Percentiles rank a stretch among this genome's conserved stretches.
phyloP scores from a whole-genome alignment of 2,329 filamentous ascomycete species.

The Trichocomaceae sp. region DNA sequence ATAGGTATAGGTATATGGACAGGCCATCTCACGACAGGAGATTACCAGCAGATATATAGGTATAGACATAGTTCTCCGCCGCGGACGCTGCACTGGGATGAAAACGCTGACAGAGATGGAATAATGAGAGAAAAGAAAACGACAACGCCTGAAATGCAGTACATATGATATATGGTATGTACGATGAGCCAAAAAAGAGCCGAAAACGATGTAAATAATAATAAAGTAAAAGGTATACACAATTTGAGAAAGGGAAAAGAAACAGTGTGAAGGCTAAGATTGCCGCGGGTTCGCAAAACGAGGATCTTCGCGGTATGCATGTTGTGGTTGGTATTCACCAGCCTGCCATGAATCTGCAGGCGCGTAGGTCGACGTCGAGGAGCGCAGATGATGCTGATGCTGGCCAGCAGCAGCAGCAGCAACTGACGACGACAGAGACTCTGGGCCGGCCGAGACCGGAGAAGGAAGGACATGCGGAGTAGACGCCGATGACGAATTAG shows the following conservation, averaged over 20 bases:
- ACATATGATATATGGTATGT: background rate
- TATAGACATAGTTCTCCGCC: background rate
- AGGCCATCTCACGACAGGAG: background rate
- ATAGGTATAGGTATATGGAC: background rate
- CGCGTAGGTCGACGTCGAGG: background rate
- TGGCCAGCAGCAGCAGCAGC: conserved; percentile 1
- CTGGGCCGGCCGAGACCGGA: background rate
- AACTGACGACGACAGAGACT: background rate
- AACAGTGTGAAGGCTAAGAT: background rate
- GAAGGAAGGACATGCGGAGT: conserved; percentile 3
- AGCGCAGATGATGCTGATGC: background rate
- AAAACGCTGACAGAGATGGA: conserved; percentile 31
- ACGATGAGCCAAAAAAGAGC: background rate
- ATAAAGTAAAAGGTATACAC: background rate
- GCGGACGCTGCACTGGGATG: background rate
- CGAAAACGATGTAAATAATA: background rate
- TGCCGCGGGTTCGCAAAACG: background rate
- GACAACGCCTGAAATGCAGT: conserved; percentile 5
- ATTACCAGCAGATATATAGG: background rate
- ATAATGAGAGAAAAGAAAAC: conserved; percentile 20
- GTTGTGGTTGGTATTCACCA: background rate
- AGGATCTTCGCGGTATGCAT: conserved; percentile 2
- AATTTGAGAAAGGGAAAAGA: background rate
- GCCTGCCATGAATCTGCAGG: conserved; percentile 4
- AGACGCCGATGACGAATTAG: background rate